Evolutionary conservation across 805 yeast genomes (phyloP), one percentile per base, ranked within the genome.

Genomic region (Cyberlindnera galapagoensis): DNA sequence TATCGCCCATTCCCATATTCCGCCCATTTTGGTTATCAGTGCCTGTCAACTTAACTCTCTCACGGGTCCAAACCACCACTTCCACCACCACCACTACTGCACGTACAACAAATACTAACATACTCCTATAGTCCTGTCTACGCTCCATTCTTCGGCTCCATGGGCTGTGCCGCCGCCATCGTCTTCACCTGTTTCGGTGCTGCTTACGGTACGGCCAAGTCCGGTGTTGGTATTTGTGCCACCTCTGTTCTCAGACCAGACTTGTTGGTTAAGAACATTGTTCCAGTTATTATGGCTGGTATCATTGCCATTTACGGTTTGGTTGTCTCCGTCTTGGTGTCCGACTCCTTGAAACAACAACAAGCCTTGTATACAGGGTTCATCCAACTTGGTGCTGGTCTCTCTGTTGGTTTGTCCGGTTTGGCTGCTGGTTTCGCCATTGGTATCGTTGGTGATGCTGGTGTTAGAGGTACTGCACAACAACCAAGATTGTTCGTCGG

Each of bases 271-370:
- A 86, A 79, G 69, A 84, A 84, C 68, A 80, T 88, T 53, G 95
- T 90, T 42, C 98, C 98, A 45, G 97, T 92, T 51, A 78, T 90
- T 68, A 90, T 90, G 97, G 97, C 97, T 46, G 98, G 98, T 90
- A 90, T 90, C 59, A 87, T 90, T 68, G 96, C 97, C 67, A 88
- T 90, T 68, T 90, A 90, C 62, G 98, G 98, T 38, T 70, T 90
- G 57, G 97, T 90, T 44, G 97, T 90, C 39, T 83, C 96, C 17
- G 98, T 90, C 44, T 75, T 90, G 59, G 90, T 90, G 44, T 81
- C 96, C 35, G 92, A 84, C 53, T 78, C 90, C 32, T 74, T 90
- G 54, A 77, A 76, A 55, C 97, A 88, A 66, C 71, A 75, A 52
- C 95, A 88, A 67, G 94, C 97, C 36, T 70, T 90, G 47, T 90